phyloP scores from a whole-genome alignment of 1,139 yeast species.

The Yamadazyma spencermartinsiae region DNA sequence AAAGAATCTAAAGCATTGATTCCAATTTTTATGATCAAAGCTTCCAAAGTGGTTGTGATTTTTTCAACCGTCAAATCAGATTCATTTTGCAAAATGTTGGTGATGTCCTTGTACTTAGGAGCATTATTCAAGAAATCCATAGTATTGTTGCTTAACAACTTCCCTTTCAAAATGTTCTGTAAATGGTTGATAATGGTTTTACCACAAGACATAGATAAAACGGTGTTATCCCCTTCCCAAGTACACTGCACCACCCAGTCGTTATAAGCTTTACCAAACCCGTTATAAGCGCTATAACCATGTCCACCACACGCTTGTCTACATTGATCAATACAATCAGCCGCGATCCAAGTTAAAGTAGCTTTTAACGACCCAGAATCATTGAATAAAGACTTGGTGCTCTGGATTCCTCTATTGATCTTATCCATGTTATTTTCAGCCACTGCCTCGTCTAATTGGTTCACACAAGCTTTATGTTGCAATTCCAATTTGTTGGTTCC shows the following conservation, averaged over 20 bases:
- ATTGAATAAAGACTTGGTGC: conserved; percentile 42
- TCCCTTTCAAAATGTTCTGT: conserved; percentile 24
- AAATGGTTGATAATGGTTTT: conserved; percentile 35
- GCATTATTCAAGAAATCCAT: conserved; percentile 36
- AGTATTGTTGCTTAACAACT: conserved; percentile 31
- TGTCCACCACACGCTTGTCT: conserved; percentile 55
- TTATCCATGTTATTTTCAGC: conserved; percentile 30
- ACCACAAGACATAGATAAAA: conserved; percentile 44
- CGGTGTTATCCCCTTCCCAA: conserved; percentile 54
- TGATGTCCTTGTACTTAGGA: conserved; percentile 23
- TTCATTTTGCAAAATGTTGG: conserved; percentile 23
- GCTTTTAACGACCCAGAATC: conserved; percentile 49
- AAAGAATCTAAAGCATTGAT: conserved; percentile 23
- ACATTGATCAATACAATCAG: conserved; percentile 45
- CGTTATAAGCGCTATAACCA: conserved; percentile 48
- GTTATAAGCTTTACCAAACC: conserved; percentile 47
- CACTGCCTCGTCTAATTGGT: conserved; percentile 38
- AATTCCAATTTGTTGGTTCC: conserved; percentile 41
- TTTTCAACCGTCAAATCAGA: conserved; percentile 31
- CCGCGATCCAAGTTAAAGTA: conserved; percentile 48
- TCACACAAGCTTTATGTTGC: conserved; percentile 30
- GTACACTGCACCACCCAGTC: conserved; percentile 55
- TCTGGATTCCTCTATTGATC: conserved; percentile 34
- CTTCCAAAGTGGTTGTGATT: conserved; percentile 38
- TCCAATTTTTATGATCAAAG: conserved; percentile 37